Conservation (phyloP, 495 filamentous ascomycete genomes). For the Aspergillus hancockii region DNA sequence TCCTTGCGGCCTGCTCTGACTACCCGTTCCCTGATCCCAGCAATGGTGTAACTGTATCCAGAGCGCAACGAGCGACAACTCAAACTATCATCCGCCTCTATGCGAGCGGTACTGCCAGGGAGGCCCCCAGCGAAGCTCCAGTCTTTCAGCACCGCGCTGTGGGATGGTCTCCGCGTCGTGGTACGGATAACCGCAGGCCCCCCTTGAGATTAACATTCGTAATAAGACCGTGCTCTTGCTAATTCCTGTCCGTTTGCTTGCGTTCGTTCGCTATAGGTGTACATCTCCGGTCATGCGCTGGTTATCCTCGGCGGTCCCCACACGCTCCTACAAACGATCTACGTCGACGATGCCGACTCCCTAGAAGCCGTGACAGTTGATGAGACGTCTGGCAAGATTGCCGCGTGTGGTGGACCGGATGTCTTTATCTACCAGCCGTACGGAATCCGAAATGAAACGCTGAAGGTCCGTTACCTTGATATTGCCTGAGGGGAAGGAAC, state of each 20-base stretch:
- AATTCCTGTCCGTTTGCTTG: background rate
- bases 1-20: background rate
- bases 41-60: conserved; percentile 41
- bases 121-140: conserved; percentile 87
- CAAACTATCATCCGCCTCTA: conserved; percentile 42
- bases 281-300: conserved; percentile 86
- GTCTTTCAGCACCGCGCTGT: conserved; percentile 82
- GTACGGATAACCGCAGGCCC: conserved; percentile 51
- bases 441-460: conserved; percentile 64
- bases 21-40: conserved; percentile 14
- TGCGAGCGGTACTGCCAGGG: conserved; percentile 86
- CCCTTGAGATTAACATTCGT: background rate
- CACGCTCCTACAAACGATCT: conserved; percentile 84
- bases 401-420: conserved; percentile 61
- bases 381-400: conserved; percentile 83
- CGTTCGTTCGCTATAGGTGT: conserved; percentile 56
- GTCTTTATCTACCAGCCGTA: conserved; percentile 81
- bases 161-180: conserved; percentile 77
- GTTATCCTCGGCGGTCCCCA: conserved; percentile 76
- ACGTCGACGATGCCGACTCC: conserved; percentile 71
- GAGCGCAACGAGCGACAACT: conserved; percentile 32
- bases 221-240: background rate
- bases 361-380: conserved; percentile 78
- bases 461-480: conserved; percentile 38
- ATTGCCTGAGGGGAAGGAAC: background rate